phyloP scores from a whole-genome alignment of 805 yeast genomes.

The Monosporozyma aerobia region DNA sequence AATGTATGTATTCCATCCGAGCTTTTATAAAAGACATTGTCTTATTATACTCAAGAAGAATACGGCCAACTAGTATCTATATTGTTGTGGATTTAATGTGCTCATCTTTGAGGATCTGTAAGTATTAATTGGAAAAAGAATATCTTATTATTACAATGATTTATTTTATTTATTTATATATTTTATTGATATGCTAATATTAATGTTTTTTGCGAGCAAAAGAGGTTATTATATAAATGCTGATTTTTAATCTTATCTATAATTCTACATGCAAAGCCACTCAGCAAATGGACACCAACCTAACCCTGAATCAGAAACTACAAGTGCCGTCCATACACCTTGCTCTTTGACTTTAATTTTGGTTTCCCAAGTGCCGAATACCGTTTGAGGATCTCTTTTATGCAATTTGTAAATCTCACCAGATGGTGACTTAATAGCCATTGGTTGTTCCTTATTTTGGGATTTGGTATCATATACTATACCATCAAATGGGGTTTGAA shows the following conservation, averaged over 20 bases:
- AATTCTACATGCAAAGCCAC: constrained; percentile 54
- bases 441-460: constrained; percentile 37
- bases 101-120: too few relatives aligned
- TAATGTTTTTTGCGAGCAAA: background rate
- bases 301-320: constrained; percentile 63
- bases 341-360: constrained; percentile 53
- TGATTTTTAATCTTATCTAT: background rate
- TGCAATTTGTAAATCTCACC: constrained; percentile 62
- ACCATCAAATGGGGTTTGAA: constrained; percentile 53
- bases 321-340: constrained; percentile 80
- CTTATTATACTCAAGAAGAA: too few relatives aligned
- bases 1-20: too few relatives aligned
- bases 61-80: too few relatives aligned
- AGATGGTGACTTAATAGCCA: constrained; percentile 76
- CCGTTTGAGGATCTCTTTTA: constrained; percentile 38
- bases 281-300: constrained; percentile 88
- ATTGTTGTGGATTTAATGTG: too few relatives aligned
- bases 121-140: too few relatives aligned
- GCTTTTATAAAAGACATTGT: too few relatives aligned
- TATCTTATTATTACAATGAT: too few relatives aligned
- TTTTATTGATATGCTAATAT: background rate
- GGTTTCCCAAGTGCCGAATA: constrained; percentile 52
- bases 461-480: constrained; percentile 25
- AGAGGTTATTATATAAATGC: background rate
- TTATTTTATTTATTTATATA: background rate